These are phyloP conservation scores for Sporothrix curviconia DNA, from an alignment of 2,329 filamentous ascomycete species.

Conservation along the genomic window DNA sequence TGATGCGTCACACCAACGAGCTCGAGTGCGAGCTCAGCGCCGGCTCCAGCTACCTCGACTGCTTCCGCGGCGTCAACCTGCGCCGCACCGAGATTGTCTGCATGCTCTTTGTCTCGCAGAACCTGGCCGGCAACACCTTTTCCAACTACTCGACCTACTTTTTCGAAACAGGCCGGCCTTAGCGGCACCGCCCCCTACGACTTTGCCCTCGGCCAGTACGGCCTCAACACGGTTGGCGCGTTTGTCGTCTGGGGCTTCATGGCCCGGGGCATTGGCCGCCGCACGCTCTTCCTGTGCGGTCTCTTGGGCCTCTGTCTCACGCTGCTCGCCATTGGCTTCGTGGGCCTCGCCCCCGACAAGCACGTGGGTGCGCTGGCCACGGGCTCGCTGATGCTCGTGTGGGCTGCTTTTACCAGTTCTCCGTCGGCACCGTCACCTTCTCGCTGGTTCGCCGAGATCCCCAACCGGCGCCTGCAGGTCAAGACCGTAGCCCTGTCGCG, in stretches of 20 bases:
- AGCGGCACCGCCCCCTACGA: conserved; percentile 30
- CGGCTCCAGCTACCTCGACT: conserved; percentile 46
- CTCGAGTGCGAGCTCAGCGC: conserved; percentile 46
- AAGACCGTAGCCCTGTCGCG: conserved; percentile 41
- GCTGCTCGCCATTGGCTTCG: conserved; percentile 38
- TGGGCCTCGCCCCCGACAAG: conserved; percentile 37
- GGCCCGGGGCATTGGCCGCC: conserved; percentile 39
- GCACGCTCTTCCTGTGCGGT: conserved; percentile 32
- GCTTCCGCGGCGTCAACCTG: conserved; percentile 42
- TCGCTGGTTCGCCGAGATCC: conserved; percentile 34
- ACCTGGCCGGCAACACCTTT: conserved; percentile 41
- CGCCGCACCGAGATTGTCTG: conserved; percentile 48
- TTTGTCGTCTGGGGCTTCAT: conserved; percentile 45
- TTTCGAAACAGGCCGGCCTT: conserved; percentile 37
- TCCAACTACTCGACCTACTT: conserved; percentile 35
- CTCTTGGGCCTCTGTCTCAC: conserved; percentile 29
- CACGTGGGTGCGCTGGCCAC: conserved; percentile 42
- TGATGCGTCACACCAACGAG: conserved; percentile 53
- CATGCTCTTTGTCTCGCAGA: conserved; percentile 28
- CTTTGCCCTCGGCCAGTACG: conserved; percentile 42
- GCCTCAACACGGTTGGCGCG: conserved; percentile 45
- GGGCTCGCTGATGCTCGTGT: conserved; percentile 40
- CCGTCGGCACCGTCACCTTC: conserved; percentile 31
- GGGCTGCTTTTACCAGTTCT: conserved; percentile 39
- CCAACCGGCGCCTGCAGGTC: conserved; percentile 37